These are phyloP conservation scores for Metarhizium rileyi DNA, from an alignment of 2,329 filamentous ascomycete genomes.

Conservation along the genomic window DNA sequence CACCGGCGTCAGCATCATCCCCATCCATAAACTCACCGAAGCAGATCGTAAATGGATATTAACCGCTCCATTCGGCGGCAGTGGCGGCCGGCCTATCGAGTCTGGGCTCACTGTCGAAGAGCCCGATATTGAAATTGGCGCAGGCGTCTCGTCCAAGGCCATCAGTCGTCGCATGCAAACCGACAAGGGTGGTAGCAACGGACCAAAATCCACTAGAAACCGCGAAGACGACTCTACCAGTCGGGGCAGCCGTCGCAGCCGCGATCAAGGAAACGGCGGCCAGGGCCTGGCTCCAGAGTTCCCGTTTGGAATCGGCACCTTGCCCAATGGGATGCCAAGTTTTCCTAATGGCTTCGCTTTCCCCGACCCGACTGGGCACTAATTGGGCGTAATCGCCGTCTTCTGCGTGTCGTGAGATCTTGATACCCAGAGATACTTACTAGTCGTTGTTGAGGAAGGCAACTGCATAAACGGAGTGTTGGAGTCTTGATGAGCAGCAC, in stretches of 20 bases:
- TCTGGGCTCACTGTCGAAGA: conserved; percentile 86
- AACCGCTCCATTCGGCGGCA: conserved; percentile 86
- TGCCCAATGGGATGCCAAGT: conserved; percentile 33
- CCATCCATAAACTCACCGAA: conserved; percentile 85
- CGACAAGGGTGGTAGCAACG: conserved; percentile 54
- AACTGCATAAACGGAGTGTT: not conserved
- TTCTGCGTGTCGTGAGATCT: not conserved
- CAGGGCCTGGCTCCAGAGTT: conserved; percentile 20
- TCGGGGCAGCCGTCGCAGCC: conserved; percentile 8
- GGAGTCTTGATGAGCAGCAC: not conserved
- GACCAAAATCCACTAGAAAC: conserved; percentile 51
- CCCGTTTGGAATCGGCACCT: conserved; percentile 29
- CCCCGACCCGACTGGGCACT: conserved; percentile 21
- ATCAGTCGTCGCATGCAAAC: conserved; percentile 62
- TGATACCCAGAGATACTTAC: not conserved
- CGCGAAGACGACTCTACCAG: conserved; percentile 24
- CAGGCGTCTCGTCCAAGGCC: conserved; percentile 91
- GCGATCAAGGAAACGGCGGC: conserved; percentile 11
- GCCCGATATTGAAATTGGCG: conserved; percentile 96
- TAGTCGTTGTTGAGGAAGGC: not conserved
- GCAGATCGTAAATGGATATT: conserved; percentile 97
- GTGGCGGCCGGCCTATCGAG: conserved; percentile 72
- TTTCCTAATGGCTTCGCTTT: conserved; percentile 31
- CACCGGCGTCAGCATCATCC: conserved; percentile 85
- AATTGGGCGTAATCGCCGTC: conserved; percentile 7